Base-by-base conservation (phyloP, 306 rosid genomes). In the Dalbergia cultrata region DNA sequence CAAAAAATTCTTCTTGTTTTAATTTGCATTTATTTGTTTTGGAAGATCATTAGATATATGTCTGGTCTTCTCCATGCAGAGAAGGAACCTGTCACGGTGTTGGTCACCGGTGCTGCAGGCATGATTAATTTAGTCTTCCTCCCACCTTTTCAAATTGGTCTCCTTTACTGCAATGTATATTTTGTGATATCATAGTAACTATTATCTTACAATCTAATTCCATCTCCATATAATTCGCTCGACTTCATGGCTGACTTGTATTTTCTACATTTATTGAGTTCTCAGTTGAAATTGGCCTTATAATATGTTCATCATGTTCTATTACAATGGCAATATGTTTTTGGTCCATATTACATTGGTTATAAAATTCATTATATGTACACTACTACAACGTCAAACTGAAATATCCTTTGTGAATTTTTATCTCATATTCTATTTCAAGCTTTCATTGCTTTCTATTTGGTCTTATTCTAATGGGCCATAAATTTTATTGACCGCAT, bases 31-130 rank as follows among this genome's bases (percentile, higher is more conserved):
- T 77, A 80, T 80, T 80, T 95, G 81, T 90, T 90, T 80, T 89
- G 96, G 94, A 93, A 83, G 85, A 90, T 93, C 45, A 74, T 87
- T 49, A 89, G 71, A 74, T 67, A 89, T 56, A 90, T 95, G 96
- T 89, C 85, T 80, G 82, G 90, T 77, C 92, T 95, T 84, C 74
- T 89, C 43, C 77, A 57, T 44, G 52, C 58, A 52, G 90, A 91
- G 72, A 93, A 88, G 85, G 93, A 94, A 61, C 97, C 98, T 2
- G 49, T 91, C 44, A 90, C 54, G 0, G 89, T 95, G 1, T 88
- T 95, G 85, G 89, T 95, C 85, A 91, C 94, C 3, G 97, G 97
- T 45, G 97, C 97, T 76, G 88, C 94, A 90, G 96, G 97, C 93
- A 93, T 74, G 94, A 33, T 33, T 81, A 7, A 66, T 78, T 56